Evolutionary conservation across 768 basidiomycete genomes (phyloP).

Genomic region (Strobilomyces echinocephalus): DNA sequence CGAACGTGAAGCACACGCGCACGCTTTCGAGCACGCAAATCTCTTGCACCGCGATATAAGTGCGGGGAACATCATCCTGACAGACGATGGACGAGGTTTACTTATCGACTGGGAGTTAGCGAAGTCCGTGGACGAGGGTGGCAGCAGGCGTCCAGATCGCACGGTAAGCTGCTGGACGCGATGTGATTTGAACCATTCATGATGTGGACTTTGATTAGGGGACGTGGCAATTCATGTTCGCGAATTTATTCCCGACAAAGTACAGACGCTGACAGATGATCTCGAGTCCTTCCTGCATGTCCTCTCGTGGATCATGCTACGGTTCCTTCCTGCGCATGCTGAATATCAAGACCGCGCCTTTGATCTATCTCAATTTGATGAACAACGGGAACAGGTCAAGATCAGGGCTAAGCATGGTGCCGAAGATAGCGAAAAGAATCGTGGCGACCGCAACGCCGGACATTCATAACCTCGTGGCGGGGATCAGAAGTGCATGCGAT

Average conservation of each 20-base stretch:
- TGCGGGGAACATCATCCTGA: conserved; percentile 22
- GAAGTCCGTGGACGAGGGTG: background rate
- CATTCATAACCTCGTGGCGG: background rate
- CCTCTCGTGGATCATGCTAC: background rate
- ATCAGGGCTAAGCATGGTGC: too few relatives aligned
- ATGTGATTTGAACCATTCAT: background rate
- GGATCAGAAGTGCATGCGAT: background rate
- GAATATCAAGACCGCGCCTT: background rate
- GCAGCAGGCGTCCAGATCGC: background rate
- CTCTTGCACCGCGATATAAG: conserved; percentile 31
- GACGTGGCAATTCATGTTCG: conserved; percentile 9
- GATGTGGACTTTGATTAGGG: background rate
- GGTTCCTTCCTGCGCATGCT: background rate
- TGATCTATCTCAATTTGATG: background rate
- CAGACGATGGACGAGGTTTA: conserved; percentile 10
- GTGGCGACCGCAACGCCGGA: too few relatives aligned
- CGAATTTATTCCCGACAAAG: conserved; percentile 12
- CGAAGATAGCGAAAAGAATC: too few relatives aligned
- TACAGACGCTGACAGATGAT: conserved; percentile 27
- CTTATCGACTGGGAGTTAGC: conserved; percentile 23
- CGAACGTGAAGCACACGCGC: conserved; percentile 14
- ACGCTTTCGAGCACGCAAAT: conserved; percentile 11
- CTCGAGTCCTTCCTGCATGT: conserved; percentile 30
- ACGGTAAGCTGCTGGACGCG: background rate
- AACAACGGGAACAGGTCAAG: background rate